Base-by-base conservation (phyloP, 2,329 filamentous ascomycete genomes). In the Pyrenophora graminea region DNA sequence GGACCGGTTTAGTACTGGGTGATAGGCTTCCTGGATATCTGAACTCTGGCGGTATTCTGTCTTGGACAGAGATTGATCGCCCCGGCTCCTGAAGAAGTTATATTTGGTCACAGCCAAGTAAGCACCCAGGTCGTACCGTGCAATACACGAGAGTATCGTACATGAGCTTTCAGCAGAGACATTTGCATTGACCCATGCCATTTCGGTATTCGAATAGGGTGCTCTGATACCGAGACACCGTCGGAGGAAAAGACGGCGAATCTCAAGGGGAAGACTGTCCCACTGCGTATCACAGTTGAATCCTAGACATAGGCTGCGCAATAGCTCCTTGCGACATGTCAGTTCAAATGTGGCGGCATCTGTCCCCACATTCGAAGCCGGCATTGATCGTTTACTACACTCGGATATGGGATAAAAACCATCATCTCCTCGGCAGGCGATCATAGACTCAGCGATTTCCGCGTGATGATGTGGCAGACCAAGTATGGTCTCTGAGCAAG, bases 281-380 rank as follows among this genome's bases (percentile, higher is more conserved):
- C 81, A 83, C 25, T 80, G 71, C 8, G 72, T 74, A 45, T 83
- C 79, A 40, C 73, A 74, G 34, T 82, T 74, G 25, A 80, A 74
- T 0, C 79, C 79, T 19, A 83, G 64, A 41, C 78, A 80, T 4
- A 80, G 64, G 47, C 77, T 74, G 15, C 73, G 70, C 12, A 83
- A 64, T 1, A 80, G 63, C n/a, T 80, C 76, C 60, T 71, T 76
- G 43, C 75, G 76, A 34, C 74, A 65, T 2, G 52, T 47, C 4
- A 18, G 51, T 23, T 68, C 64, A 30, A 70, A 71, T 2, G 48
- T 54, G 3, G 46, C 37, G 1, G 62, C 54, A 27, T 67, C 47
- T 4, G 56, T 12, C 6, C 60, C 64, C 1, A 50, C 45, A 10
- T 51, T 23, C 13, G 49, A 69, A 51, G 49, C 68, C 7, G 68